Evolutionary conservation across 179 eudicot species (phyloP), one percentile per base, ranked within the genome.

Genomic region (Corrigiola litoralis): DNA sequence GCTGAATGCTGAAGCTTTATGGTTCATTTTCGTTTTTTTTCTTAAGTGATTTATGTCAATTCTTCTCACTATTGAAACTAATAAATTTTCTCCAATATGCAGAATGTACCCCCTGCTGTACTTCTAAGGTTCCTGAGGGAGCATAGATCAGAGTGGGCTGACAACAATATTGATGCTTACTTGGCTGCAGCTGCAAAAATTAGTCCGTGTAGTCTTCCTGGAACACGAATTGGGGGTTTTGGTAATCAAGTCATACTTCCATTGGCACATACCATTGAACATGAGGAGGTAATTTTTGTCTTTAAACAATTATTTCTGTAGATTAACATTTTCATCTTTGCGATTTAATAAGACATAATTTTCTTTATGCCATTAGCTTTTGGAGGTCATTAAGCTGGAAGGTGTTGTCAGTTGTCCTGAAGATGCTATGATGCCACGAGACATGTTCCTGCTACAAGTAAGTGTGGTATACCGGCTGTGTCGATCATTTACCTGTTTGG

Each of bases 141-240:
- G 76, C 96, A 91, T 76, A 72, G 97, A 67, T 91, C 97, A 53
- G 97, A 91, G 71, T 91, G 97, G 97, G 96, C 96, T 23, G 97
- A 91, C 79, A 83, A 74, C 70, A 83, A 75, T 61, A 80, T 86
- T 64, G 97, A 91, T 85, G 81, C 91, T 37, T 91, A 91, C 76
- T 75, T 86, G 40, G 89, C 96, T 36, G 87, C 91, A 34, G 83
- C 96, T 72, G 81, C 87, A 51, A 91, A 84, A 81, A 79, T 81
- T 65, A 85, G 86, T 66, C 94, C 96, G 6, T 92, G 89, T 74
- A 80, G 81, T 67, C 74, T 87, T 51, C 85, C 87, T 53, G 96
- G 87, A 61, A 60, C 89, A 46, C 86, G 85, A 47, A 75, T 76
- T 32, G 91, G 88, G 45, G 76, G 82, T 51, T 87, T 80, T 63